phyloP scores from a whole-genome alignment of 164 flowering plant species.

The Dillenia suffruticosa region DNA sequence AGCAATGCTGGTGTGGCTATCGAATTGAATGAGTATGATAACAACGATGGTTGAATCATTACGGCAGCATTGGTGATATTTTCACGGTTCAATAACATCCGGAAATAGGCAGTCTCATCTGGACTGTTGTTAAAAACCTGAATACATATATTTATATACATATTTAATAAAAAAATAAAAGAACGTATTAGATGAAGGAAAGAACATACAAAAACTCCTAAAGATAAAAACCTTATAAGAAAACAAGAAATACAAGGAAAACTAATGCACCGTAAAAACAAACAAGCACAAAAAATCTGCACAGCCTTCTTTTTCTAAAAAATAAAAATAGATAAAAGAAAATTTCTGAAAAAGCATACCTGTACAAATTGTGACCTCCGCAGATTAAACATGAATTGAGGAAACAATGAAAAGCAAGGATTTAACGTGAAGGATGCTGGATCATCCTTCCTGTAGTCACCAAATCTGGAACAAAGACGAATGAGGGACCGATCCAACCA shows the following conservation, averaged over 20 bases:
- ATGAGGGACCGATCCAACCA: conserved; percentile 92
- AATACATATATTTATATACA: background rate
- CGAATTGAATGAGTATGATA: conserved; percentile 76
- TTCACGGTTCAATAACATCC: conserved; percentile 85
- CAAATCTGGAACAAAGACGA: conserved; percentile 93
- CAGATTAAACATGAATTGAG: conserved; percentile 93
- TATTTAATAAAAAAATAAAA: too few species aligned
- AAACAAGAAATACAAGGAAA: conserved; percentile 3
- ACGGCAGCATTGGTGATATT: conserved; percentile 77
- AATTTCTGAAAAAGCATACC: conserved; percentile 31
- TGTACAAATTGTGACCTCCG: conserved; percentile 98
- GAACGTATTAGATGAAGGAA: too few species aligned
- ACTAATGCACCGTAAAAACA: background rate
- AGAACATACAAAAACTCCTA: too few species aligned
- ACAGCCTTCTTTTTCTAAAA: background rate
- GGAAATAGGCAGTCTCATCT: conserved; percentile 97
- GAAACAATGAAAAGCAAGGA: conserved; percentile 81
- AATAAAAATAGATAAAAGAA: background rate
- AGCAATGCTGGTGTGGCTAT: conserved; percentile 74
- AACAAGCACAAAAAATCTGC: too few species aligned
- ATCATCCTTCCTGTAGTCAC: conserved; percentile 94
- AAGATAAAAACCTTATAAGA: too few species aligned
- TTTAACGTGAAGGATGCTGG: conserved; percentile 84
- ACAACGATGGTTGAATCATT: conserved; percentile 94
- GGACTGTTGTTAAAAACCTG: conserved; percentile 99